Conservation (phyloP, 2,329 filamentous ascomycete species). For the Clonostachys chloroleuca region DNA sequence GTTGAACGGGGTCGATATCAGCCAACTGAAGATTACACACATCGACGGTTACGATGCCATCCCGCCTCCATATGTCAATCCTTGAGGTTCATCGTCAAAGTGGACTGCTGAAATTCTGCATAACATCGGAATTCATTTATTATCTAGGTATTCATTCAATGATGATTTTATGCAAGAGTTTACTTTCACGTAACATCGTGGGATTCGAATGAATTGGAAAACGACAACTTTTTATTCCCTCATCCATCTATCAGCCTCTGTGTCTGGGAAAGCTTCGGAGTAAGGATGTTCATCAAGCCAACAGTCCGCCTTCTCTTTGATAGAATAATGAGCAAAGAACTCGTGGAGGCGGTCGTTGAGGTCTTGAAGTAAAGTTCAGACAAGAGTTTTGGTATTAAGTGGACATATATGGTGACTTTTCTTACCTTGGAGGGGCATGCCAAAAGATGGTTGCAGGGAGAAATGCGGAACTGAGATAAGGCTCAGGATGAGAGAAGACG, state of each 20-base stretch:
- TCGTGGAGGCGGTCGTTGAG: neutral
- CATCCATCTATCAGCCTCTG: neutral
- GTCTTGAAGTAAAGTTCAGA: neutral
- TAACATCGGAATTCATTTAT: too few species aligned
- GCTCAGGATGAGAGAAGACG: neutral
- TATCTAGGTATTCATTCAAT: too few species aligned
- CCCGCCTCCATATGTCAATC: slow-evolving; percentile 30
- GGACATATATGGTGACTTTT: too few species aligned
- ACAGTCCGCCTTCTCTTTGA: neutral
- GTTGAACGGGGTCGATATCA: slow-evolving; percentile 27
- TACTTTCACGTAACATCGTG: neutral
- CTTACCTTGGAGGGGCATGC: neutral
- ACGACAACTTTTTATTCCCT: neutral
- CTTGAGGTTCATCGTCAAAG: slow-evolving; percentile 13
- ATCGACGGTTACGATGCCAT: slow-evolving; percentile 16
- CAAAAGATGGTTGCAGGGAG: neutral
- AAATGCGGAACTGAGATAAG: neutral
- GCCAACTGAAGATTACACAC: slow-evolving; percentile 9
- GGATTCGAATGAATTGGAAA: neutral
- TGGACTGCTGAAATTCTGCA: too few species aligned
- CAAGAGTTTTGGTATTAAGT: neutral
- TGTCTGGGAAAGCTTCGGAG: neutral
- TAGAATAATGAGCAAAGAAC: neutral
- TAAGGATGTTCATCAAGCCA: neutral
- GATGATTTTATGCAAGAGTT: too few species aligned